These are phyloP conservation scores for Triadica sebifera DNA, from an alignment of 345 rosid genomes.

Conservation along the genomic window DNA sequence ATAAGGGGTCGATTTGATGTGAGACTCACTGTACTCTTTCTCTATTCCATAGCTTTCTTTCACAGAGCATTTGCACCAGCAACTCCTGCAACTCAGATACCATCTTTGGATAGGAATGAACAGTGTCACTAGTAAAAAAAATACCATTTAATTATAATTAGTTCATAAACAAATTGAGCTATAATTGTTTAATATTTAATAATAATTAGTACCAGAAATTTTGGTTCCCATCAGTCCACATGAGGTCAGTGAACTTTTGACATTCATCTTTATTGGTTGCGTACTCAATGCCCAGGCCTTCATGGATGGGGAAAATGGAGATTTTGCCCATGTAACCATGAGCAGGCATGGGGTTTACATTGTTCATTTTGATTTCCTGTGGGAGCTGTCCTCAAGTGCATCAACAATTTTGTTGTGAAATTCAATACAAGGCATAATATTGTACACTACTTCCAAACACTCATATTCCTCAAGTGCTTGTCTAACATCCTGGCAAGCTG, in stretches of 20 bases:
- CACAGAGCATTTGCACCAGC: constrained; percentile 52
- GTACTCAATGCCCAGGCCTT: constrained; percentile 39
- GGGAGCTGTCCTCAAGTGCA: constrained; percentile 29
- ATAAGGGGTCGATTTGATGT: constrained; percentile 41
- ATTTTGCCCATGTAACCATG: constrained; percentile 38
- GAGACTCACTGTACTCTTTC: constrained; percentile 31
- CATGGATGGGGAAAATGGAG: constrained; percentile 31
- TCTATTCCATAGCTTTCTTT: constrained; percentile 58
- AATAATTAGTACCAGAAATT: constrained; percentile 28
- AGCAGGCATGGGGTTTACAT: constrained; percentile 29
- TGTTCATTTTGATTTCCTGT: constrained; percentile 31
- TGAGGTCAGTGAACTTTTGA: constrained; percentile 32
- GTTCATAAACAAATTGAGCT: constrained; percentile 8
- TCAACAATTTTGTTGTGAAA: constrained; percentile 21
- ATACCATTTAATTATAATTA: not conserved
- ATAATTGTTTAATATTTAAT: not conserved
- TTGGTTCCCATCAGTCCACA: constrained; percentile 45
- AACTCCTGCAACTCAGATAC: constrained; percentile 43
- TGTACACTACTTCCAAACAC: constrained; percentile 44
- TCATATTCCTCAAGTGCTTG: constrained; percentile 54
- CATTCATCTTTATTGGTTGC: constrained; percentile 24
- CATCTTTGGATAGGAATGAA: constrained; percentile 37
- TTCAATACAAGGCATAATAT: constrained; percentile 20
- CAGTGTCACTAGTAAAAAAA: constrained; percentile 32
- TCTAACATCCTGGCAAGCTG: constrained; percentile 36